Percentiles rank a stretch among this genome's conserved stretches.
phyloP scores from a whole-genome alignment of 2,329 filamentous ascomycete species.

The Aspergillus sp. region DNA sequence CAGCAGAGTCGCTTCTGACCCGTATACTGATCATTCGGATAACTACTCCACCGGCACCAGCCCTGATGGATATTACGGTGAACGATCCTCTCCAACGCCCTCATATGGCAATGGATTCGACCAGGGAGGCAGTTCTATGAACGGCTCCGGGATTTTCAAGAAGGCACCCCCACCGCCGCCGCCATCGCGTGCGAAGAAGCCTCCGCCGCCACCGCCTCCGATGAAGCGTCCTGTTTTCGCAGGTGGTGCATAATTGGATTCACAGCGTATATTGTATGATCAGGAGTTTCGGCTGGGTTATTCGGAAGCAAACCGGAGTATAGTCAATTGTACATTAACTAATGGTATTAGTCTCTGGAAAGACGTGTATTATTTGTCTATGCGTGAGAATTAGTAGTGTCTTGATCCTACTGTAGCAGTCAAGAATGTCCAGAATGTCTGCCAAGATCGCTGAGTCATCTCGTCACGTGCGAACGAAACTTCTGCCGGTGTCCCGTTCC shows the following conservation, averaged over 20 bases:
- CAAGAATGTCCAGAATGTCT: too few relatives aligned
- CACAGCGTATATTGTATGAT: too few relatives aligned
- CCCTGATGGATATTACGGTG: slow-evolving; percentile 44
- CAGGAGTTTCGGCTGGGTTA: too few relatives aligned
- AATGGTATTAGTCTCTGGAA: too few relatives aligned
- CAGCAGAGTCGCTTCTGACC: slow-evolving; percentile 38
- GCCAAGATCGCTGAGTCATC: too few relatives aligned
- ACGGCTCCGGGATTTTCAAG: slow-evolving; percentile 31
- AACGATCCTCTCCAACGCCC: slow-evolving; percentile 49
- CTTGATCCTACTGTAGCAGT: too few relatives aligned
- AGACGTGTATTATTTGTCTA: too few relatives aligned
- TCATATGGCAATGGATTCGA: slow-evolving; percentile 47
- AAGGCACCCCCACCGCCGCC: slow-evolving; percentile 59
- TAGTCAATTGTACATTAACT: too few relatives aligned
- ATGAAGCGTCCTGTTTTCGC: slow-evolving; percentile 48
- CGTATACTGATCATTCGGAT: slow-evolving; percentile 46
- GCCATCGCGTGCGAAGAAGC: slow-evolving; percentile 58
- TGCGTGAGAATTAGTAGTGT: too few relatives aligned
- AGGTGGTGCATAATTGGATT: slow-evolving; percentile 9
- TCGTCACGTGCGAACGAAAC: too few relatives aligned
- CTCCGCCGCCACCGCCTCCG: slow-evolving; percentile 57
- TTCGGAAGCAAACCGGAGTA: too few relatives aligned
- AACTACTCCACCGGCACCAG: slow-evolving; percentile 42
- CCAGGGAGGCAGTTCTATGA: slow-evolving; percentile 45
- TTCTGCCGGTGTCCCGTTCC: too few relatives aligned